phyloP scores from a whole-genome alignment of 352 stramenopile species.

The Thraustochytrium striatum region DNA sequence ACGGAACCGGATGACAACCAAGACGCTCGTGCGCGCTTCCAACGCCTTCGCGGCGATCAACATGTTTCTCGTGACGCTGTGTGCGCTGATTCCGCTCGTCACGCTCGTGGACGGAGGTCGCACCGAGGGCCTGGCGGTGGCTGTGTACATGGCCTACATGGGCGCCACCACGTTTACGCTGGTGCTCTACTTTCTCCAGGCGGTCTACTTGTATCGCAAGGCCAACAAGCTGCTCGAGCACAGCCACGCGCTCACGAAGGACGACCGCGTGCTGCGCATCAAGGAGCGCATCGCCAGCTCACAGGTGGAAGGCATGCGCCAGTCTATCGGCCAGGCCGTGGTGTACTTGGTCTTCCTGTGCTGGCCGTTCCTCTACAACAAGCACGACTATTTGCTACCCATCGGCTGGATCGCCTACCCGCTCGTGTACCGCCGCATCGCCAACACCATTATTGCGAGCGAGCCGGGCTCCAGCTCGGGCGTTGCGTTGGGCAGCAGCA shows the following conservation, averaged over 20 bases:
- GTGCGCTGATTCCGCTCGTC: background rate
- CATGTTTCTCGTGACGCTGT: background rate
- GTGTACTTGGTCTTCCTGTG: background rate
- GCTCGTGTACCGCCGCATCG: background rate
- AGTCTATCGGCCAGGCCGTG: background rate
- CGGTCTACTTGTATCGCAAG: background rate
- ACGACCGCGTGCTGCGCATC: background rate
- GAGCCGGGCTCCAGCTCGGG: too few species aligned
- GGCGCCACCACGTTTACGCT: background rate
- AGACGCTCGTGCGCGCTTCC: background rate
- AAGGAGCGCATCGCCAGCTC: background rate
- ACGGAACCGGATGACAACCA: background rate
- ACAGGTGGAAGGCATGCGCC: background rate
- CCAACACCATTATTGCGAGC: too few species aligned
- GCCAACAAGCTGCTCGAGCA: background rate
- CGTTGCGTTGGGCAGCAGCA: too few species aligned
- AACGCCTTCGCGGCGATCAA: background rate
- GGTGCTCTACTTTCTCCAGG: background rate
- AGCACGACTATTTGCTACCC: conserved; percentile 37
- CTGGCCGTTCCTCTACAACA: conserved; percentile 36
- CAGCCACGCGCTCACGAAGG: background rate
- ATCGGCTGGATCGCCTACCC: conserved; percentile 22
- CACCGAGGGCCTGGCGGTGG: background rate
- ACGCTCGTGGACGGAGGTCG: background rate
- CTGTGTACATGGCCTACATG: background rate